These are phyloP conservation scores for Boletellus sp. DNA, from an alignment of 768 basidiomycete species.

Conservation along the genomic window DNA sequence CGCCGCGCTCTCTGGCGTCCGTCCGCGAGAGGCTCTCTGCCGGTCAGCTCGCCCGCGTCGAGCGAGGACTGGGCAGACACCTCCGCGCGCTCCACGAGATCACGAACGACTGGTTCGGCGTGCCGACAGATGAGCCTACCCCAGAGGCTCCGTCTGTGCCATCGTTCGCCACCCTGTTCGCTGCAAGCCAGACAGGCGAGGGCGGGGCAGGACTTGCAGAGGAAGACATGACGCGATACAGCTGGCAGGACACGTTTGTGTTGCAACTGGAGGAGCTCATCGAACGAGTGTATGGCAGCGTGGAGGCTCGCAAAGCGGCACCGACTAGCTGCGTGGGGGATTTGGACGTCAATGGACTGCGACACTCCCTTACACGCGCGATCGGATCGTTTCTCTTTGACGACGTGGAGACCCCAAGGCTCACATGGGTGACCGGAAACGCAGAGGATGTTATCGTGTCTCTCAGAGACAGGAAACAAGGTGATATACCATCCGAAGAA, in stretches of 20 bases:
- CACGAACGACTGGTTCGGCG: constrained; percentile 77
- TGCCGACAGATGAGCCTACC: constrained; percentile 33
- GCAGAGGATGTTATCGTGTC: constrained; percentile 57
- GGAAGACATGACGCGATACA: constrained; percentile 39
- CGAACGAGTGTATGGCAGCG: constrained; percentile 34
- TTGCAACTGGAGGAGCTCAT: constrained; percentile 53
- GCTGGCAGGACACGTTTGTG: constrained; percentile 77
- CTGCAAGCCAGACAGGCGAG: constrained; percentile 1
- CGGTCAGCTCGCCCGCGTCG: constrained; percentile 43
- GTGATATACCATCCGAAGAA: constrained; percentile 7
- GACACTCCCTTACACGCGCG: constrained; percentile 56
- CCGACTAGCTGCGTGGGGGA: constrained; percentile 10
- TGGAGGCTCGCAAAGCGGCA: constrained; percentile 13
- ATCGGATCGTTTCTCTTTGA: constrained; percentile 75
- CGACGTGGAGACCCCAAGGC: constrained; percentile 67
- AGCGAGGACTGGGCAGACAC: constrained; percentile 58
- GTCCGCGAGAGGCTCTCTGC: constrained; percentile 34
- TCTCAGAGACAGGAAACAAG: constrained; percentile 20
- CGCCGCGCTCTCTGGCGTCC: constrained; percentile 32
- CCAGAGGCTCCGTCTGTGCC: constrained; percentile 32
- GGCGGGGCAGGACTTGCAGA: constrained; percentile 15
- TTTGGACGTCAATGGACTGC: constrained; percentile 39
- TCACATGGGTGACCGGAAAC: constrained; percentile 61
- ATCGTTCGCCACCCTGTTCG: constrained; percentile 11
- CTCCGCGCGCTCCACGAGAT: constrained; percentile 63